Percentiles rank a stretch among this genome's conserved stretches.
Evolutionary conservation across 805 yeast genomes (phyloP).

Genomic region (Yamadazyma akitaensis): DNA sequence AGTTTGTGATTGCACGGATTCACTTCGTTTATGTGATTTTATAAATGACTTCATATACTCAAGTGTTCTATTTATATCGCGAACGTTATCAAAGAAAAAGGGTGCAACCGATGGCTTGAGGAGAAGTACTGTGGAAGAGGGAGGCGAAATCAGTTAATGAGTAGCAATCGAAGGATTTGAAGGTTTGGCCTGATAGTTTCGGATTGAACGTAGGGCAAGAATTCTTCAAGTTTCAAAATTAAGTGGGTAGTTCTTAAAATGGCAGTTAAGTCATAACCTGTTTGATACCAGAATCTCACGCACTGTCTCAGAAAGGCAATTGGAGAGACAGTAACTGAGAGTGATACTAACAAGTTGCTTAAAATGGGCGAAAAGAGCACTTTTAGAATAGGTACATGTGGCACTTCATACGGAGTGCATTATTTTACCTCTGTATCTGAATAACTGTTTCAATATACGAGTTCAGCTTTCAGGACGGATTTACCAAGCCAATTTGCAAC

Average conservation of each 20-base stretch:
- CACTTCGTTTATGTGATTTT: slow-evolving; percentile 22
- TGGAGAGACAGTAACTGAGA: not conserved
- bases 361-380: too few species aligned
- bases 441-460: not conserved
- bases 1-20: slow-evolving; percentile 6
- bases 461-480: not conserved
- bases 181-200: too few species aligned
- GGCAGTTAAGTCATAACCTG: not conserved
- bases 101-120: not conserved
- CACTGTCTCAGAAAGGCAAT: too few species aligned
- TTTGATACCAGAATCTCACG: not conserved
- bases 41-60: slow-evolving; percentile 26
- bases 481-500: not conserved
- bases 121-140: too few species aligned
- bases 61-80: slow-evolving; percentile 6
- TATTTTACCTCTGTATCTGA: not conserved
- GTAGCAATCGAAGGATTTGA: too few species aligned
- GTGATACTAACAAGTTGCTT: not conserved
- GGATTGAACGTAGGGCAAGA: not conserved
- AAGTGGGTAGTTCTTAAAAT: not conserved
- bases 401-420: too few species aligned
- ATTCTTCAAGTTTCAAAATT: not conserved
- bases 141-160: too few species aligned
- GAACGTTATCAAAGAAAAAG: slow-evolving; percentile 1
- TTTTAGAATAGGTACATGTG: too few species aligned